phyloP scores from a whole-genome alignment of 345 rosid genomes.

The Turritis glabra region DNA sequence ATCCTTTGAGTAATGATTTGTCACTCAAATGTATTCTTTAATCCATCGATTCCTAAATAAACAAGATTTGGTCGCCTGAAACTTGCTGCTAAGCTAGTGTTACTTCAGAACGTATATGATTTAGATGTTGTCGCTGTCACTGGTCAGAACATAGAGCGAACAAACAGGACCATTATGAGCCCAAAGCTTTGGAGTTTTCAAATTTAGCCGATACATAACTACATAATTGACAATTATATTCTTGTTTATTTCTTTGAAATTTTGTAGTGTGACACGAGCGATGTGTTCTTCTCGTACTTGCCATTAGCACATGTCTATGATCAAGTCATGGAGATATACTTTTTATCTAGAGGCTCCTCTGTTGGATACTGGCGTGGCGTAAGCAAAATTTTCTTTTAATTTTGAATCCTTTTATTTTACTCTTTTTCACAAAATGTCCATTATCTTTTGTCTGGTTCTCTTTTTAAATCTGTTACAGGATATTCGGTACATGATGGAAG shows the following conservation, averaged over 20 bases:
- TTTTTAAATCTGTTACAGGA: conserved; percentile 47
- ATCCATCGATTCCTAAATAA: background rate
- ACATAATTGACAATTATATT: background rate
- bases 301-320: conserved; percentile 93
- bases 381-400: conserved; percentile 17
- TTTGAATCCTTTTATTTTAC: background rate
- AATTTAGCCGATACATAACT: background rate
- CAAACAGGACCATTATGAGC: background rate
- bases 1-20: background rate
- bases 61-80: background rate
- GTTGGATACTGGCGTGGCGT: conserved; percentile 96
- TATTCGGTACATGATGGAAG: conserved; percentile 74
- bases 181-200: background rate
- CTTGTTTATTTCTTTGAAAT: background rate
- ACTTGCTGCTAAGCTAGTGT: background rate
- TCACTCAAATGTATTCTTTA: background rate
- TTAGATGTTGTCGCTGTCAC: background rate
- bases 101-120: background rate
- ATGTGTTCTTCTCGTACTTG: conserved; percentile 88
- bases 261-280: conserved; percentile 67
- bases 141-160: too few relatives aligned
- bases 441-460: background rate
- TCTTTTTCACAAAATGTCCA: background rate
- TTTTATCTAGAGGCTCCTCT: conserved; percentile 71
- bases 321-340: conserved; percentile 78